Base-by-base conservation (phyloP, 768 basidiomycete genomes). In the Postia placenta region DNA sequence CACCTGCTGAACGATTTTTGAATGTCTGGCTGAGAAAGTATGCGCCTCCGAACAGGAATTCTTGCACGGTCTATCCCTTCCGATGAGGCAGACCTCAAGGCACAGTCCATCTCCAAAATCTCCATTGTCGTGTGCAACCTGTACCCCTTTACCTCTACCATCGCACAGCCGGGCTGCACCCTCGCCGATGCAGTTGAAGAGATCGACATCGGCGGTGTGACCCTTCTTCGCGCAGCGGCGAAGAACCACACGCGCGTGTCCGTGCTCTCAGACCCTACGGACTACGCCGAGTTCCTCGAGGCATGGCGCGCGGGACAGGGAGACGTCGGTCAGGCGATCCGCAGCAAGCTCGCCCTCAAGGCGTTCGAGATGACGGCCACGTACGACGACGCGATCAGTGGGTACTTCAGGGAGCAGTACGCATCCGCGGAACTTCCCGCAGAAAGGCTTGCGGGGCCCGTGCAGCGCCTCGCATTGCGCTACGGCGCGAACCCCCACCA, bases 401-500 rank as follows among this genome's bases (percentile, higher is more conserved):
- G 84, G 30, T 99, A 99, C 71, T 98, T 99, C 76, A 79, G 96
- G 55, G 87, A 92, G 62, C 86, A 96, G 65, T 98, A 98, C 65
- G 91, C 92, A 0, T 87, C 87, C 24, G 77, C 83, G n/a, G 89
- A 87, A 51, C 67, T 82, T 44, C 65, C 74, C 5, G 69, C 71
- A 28, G 87, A 85, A 26, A 73, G 77, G 56, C 67, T 83, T 36
- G 83, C 78, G 9, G 83, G 75, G 1, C 75, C 80, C 3, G 80
- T 92, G 15, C 95, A 98, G 71, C 76, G 91, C 50, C 76, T 94
- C 61, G 73, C 88, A 1, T 71, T 99, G 54, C 79, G 96, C 45
- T 98, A 98, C 65, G 96, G 96, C 35, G 93, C 92, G 4, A 99
- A 99, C 68, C 96, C 96, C 3, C 96, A 99, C 62, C 96, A 99